phyloP scores from a whole-genome alignment of 106 monocot species.

The Xerophyta viscosa region DNA sequence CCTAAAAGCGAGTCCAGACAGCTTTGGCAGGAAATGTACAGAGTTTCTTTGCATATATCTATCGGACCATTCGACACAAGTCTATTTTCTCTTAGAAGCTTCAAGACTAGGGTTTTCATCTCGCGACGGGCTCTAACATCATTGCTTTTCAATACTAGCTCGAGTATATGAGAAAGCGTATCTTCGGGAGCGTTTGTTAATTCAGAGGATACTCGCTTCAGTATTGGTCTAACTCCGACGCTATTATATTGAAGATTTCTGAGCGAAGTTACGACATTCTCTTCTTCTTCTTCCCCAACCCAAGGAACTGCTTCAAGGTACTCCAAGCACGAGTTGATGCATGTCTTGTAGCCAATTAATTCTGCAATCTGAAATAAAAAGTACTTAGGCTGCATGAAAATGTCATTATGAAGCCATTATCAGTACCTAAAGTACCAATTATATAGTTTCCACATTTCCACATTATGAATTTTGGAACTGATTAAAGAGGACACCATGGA shows the following conservation, averaged over 20 bases:
- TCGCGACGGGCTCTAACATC: constrained; percentile 83
- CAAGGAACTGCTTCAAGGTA: constrained; percentile 96
- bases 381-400: too few species aligned
- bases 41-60: constrained; percentile 58
- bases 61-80: constrained; percentile 32
- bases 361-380: constrained; percentile 68
- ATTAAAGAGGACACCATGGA: too few species aligned
- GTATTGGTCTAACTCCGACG: constrained; percentile 51
- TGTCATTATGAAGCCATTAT: too few species aligned
- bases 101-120: constrained; percentile 83
- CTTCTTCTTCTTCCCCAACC: constrained; percentile 95
- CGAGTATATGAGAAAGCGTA: constrained; percentile 68
- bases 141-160: constrained; percentile 82
- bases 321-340: constrained; percentile 85
- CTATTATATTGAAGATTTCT: constrained; percentile 42
- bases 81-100: constrained; percentile 82
- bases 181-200: constrained; percentile 55
- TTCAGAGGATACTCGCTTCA: constrained; percentile 82
- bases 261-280: constrained; percentile 66
- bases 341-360: constrained; percentile 56
- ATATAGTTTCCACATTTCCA: too few species aligned
- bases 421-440: too few species aligned
- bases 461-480: too few species aligned
- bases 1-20: constrained; percentile 55
- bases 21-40: constrained; percentile 59